Percentiles rank a stretch among this genome's conserved stretches.
These are phyloP conservation scores for Cladosporium phlei DNA, from an alignment of 2,329 filamentous ascomycete genomes.

Conservation along the genomic window DNA sequence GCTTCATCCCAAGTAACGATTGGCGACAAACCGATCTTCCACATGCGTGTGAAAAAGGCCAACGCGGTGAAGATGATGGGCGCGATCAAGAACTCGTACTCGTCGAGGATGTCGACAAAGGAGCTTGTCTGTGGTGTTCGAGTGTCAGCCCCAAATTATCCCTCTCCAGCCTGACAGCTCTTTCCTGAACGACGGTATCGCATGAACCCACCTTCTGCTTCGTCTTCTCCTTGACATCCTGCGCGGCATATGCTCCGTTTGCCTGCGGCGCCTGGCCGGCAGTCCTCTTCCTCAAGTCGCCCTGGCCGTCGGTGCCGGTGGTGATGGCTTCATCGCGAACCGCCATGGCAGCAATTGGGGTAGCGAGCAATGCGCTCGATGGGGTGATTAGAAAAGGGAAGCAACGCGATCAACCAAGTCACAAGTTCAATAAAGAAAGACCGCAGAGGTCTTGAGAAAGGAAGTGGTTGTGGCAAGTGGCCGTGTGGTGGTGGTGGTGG, in stretches of 20 bases:
- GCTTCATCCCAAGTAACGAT: slow-evolving; percentile 75
- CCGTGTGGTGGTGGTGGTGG: background rate
- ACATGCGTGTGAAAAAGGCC: slow-evolving; percentile 63
- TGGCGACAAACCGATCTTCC: slow-evolving; percentile 62
- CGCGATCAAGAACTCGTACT: slow-evolving; percentile 59
- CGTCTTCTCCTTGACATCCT: slow-evolving; percentile 40
- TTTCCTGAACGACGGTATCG: background rate
- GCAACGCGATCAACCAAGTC: too few species aligned
- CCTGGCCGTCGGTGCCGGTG: slow-evolving; percentile 40
- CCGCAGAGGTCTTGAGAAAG: background rate
- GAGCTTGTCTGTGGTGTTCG: slow-evolving; percentile 42
- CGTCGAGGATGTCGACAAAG: slow-evolving; percentile 58
- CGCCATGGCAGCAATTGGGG: slow-evolving; percentile 27
- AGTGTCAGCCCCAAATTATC: slow-evolving; percentile 13
- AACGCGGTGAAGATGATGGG: slow-evolving; percentile 59
- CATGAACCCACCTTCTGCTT: slow-evolving; percentile 43
- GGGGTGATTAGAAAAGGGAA: too few species aligned
- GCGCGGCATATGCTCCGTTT: slow-evolving; percentile 30
- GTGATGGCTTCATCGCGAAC: slow-evolving; percentile 21
- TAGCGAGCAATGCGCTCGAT: background rate
- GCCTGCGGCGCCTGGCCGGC: slow-evolving; percentile 29
- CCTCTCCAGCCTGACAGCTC: background rate
- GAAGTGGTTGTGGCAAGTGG: background rate
- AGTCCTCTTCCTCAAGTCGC: slow-evolving; percentile 45
- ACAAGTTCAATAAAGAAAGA: background rate